Base-by-base conservation (phyloP, 768 basidiomycete genomes). In the Kondoa subrosea region DNA sequence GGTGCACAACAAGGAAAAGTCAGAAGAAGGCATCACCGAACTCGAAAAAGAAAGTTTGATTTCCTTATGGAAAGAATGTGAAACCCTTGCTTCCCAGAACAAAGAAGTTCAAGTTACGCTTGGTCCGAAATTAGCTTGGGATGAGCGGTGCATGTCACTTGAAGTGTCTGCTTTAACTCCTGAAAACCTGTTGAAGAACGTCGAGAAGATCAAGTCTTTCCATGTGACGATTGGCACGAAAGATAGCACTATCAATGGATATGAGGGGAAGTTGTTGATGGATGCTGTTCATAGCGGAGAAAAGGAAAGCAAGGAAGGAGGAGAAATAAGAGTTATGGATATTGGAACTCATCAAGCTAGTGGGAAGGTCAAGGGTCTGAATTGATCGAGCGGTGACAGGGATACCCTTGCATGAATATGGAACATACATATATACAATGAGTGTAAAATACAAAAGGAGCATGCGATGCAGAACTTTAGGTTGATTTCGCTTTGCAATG, bases 161-260 rank as follows among this genome's bases (percentile, higher is more conserved):
- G 83, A 84, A 0, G 82, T 95, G 32, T 84, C 85, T 1, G 80
- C 83, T 61, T 69, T 95, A 17, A 74, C 70, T 2, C 74, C 74
- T 1, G 77, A 66, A 15, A 75, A 74, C 17, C 66, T 71, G 50
- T 64, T 73, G 1, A 77, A 73, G 1, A 76, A 77, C 30, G 77
- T 79, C 67, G 78, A 78, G 30, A 82, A 79, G 2, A 72, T 77
- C 3, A 78, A 78, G 63, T 69, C 82, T 67, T 76, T 92, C 73
- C 95, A 97, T 75, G 82, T 97, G 66, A 97, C 95, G 0, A 85
- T 96, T 3, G 95, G 89, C 4, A 92, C 89, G 17, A 73, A 74
- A 62, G 74, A 80, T 56, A 75, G 76, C 14, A 77, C 78, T 4
- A 79, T 91, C 1, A 68, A 73, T 0, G 80, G 89, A 1, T 82